Conservation (phyloP, 1,139 yeast species). For the Candida pseudocylindracea region DNA sequence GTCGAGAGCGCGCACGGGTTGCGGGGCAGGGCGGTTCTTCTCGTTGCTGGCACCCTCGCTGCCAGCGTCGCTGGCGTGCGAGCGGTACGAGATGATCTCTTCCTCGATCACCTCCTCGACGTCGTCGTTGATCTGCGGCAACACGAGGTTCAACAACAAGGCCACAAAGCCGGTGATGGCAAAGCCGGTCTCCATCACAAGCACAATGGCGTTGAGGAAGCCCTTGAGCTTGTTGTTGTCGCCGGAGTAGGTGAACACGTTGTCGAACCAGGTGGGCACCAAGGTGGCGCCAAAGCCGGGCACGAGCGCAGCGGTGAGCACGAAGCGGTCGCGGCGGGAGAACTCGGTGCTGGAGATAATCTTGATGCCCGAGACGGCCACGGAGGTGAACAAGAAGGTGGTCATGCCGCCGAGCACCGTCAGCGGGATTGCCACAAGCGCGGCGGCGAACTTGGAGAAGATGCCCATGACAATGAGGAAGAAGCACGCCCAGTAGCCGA, state of each 20-base stretch:
- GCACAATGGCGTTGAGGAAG: slow-evolving; percentile 55
- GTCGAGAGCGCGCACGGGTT: too few species aligned
- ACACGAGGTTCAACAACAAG: slow-evolving; percentile 40
- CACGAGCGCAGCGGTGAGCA: slow-evolving; percentile 51
- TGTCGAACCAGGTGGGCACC: slow-evolving; percentile 53
- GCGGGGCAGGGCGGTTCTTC: too few species aligned
- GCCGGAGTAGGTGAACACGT: slow-evolving; percentile 61
- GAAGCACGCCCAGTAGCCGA: slow-evolving; percentile 80
- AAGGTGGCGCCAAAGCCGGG: slow-evolving; percentile 66
- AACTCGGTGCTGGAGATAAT: slow-evolving; percentile 57
- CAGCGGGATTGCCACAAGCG: slow-evolving; percentile 64
- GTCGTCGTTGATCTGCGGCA: slow-evolving; percentile 55
- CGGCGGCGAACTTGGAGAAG: slow-evolving; percentile 77
- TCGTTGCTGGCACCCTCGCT: too few species aligned
- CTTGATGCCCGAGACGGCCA: slow-evolving; percentile 72
- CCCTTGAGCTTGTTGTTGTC: slow-evolving; percentile 40
- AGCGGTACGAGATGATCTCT: too few species aligned
- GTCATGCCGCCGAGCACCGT: slow-evolving; percentile 90
- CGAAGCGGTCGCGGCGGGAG: slow-evolving; percentile 74
- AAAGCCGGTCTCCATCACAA: slow-evolving; percentile 76
- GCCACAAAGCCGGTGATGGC: slow-evolving; percentile 70
- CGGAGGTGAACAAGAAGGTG: slow-evolving; percentile 68
- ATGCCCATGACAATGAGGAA: slow-evolving; percentile 70
- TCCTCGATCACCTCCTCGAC: slow-evolving; percentile 25
- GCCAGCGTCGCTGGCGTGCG: too few species aligned